Evolutionary conservation across 164 flowering plant genomes (phyloP), one percentile per base, ranked within the genome.

Genomic region (Sedum album): DNA sequence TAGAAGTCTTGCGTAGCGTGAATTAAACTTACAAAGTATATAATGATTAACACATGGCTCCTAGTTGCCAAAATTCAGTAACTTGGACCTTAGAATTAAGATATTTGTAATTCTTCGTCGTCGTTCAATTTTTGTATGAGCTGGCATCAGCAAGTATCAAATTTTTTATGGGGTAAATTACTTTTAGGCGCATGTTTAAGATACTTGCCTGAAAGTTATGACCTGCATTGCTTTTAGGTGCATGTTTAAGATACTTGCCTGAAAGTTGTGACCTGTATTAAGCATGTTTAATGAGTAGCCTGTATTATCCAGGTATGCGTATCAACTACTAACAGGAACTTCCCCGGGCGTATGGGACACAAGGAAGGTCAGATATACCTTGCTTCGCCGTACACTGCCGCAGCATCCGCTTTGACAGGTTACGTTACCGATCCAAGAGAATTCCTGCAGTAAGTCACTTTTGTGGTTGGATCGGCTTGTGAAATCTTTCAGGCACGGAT

Each of bases 271-370:
- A 14, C 17, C 51, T 46, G 17, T 20, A 38, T 23, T 23, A 5
- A 38, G 20, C 26, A 21, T 20, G 41, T 41, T 23, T 66, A n/a
- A 49, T 10, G 55, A 18, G 23, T 1, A 28, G 15, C 0, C 18
- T 41, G 33, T 26, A 49, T 6, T 14, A 30, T 79, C 74, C 86
- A 91, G 99, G 97, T 91, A 7, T 91, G 97, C 76, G 97, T 94
- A 8, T 91, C 97, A 26, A 91, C 97, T 28, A 94, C 98, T 17
- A 94, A 91, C 67, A 83, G 99, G 77, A 94, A 94, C 84, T 91
- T 94, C 84, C 99, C 95, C 2, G 97, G 99, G 0, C 80, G 96
- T 67, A 94, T 91, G 97, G 98, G 98, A 25, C 93, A 91, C 85
- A 94, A 82, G 74, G 97, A 94, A 81, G 96, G 96, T 51, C 89